A percentile compares a stretch with the other conserved stretches of the same genome.
Evolutionary conservation across 129 eudicot genomes (phyloP).

Genomic region (Ambrosia artemisiifolia): DNA sequence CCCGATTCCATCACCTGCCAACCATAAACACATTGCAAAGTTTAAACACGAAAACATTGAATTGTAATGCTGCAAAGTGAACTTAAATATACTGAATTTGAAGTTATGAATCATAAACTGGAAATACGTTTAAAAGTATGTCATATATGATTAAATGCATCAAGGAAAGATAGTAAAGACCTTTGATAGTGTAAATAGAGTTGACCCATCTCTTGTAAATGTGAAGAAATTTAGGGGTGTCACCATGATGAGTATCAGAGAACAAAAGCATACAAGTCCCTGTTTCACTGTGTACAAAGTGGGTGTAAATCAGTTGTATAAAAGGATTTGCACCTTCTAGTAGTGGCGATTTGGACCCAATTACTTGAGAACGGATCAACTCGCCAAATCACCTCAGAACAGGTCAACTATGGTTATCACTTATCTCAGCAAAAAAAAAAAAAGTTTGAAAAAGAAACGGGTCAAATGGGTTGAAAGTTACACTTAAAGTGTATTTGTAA

Average conservation of each 20-base stretch:
- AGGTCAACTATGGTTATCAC: neutral
- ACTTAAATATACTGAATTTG: neutral
- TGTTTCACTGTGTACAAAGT: slow-evolving; percentile 39
- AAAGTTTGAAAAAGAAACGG: neutral
- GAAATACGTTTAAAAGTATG: neutral
- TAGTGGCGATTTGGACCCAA: neutral
- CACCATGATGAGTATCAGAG: slow-evolving; percentile 87
- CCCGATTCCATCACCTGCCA: slow-evolving; percentile 33
- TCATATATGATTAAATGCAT: neutral
- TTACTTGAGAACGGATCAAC: too few species aligned
- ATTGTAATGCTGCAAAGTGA: neutral
- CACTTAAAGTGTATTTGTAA: neutral
- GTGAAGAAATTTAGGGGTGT: slow-evolving; percentile 63
- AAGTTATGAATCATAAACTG: neutral
- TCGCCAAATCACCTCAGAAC: neutral
- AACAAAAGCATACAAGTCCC: slow-evolving; percentile 67
- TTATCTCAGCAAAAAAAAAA: neutral
- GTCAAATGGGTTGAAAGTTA: neutral
- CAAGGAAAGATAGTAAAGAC: slow-evolving; percentile 25
- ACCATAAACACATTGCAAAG: slow-evolving; percentile 12
- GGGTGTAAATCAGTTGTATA: slow-evolving; percentile 14
- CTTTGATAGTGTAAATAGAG: slow-evolving; percentile 66
- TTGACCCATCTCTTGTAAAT: slow-evolving; percentile 88
- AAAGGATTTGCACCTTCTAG: neutral
- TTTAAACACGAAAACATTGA: neutral